phyloP scores from a whole-genome alignment of 1,139 yeast genomes.

The Candida frijolesensis region DNA sequence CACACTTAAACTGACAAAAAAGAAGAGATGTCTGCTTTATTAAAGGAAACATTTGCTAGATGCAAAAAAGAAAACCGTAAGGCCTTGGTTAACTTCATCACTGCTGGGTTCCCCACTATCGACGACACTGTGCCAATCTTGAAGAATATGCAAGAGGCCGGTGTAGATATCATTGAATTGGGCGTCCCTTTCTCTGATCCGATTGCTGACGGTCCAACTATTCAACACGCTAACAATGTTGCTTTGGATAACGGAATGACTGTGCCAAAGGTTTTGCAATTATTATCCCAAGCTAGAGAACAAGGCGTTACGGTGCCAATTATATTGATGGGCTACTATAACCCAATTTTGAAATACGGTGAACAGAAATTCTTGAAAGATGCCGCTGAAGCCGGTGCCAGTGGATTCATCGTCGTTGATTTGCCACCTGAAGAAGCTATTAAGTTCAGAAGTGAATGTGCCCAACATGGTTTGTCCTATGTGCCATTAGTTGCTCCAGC shows the following conservation, averaged over 20 bases:
- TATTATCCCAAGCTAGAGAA: constrained; percentile 73
- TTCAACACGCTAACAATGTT: constrained; percentile 78
- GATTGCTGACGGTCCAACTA: constrained; percentile 97
- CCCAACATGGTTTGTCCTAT: constrained; percentile 71
- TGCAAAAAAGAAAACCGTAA: constrained; percentile 78
- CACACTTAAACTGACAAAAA: neutral
- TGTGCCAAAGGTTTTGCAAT: constrained; percentile 64
- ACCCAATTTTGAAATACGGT: constrained; percentile 89
- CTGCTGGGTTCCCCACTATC: constrained; percentile 91
- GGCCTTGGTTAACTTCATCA: constrained; percentile 88
- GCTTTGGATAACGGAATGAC: constrained; percentile 85
- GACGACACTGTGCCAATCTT: constrained; percentile 87
- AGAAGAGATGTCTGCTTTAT: constrained; percentile 60
- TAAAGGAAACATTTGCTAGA: constrained; percentile 70
- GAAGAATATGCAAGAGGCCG: constrained; percentile 89
- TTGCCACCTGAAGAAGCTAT: constrained; percentile 98
- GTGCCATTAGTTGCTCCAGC: constrained; percentile 96
- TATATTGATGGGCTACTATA: constrained; percentile 95
- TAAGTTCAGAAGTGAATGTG: constrained; percentile 74
- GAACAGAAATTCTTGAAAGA: constrained; percentile 80
- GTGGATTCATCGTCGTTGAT: constrained; percentile 92
- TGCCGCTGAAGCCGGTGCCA: constrained; percentile 85
- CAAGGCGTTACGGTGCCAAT: constrained; percentile 88
- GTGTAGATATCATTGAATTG: constrained; percentile 90
- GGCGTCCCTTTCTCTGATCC: constrained; percentile 99